Base-by-base conservation (phyloP, 495 filamentous ascomycete species). In the Glonium stellatum region DNA sequence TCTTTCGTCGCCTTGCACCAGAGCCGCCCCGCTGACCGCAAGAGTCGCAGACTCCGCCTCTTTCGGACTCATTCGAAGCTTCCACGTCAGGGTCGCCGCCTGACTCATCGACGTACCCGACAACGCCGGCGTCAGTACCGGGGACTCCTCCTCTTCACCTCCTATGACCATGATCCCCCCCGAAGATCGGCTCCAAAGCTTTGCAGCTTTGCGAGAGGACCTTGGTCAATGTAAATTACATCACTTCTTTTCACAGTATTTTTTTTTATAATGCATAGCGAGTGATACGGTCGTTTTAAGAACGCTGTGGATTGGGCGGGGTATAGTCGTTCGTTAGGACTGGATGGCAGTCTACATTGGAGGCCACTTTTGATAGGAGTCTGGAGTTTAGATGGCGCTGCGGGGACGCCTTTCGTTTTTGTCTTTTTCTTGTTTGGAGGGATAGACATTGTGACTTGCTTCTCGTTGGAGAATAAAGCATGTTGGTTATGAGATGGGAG, bases 21-120 rank as follows among this genome's bases (percentile, higher is more conserved):
- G 54, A 53, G 54, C 60, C 65, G 61, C 57, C 41, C n/a, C 60
- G 65, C 65, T 67, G 65, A 67, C 65, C 53, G 54, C 57, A 53
- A 41, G 64, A 50, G 19, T 60, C 50, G 61, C 79, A 95, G 89
- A 92, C 91, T 75, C 90, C 90, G 75, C 83, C 90, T 68, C 82
- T 95, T 68, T 85, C 85, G 66, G 87, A 90, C 63, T 85, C 87
- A 18, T 89, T 87, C 73, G 88, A 92, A 63, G 84, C 85, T 67
- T 92, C 89, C 57, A 75, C 56, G 72, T 76, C 68, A 76, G 84
- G 74, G 78, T 86, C 67, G 75, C 87, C 73, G 69, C 77, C 72
- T 73, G 81, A 75, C 44, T 62, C 58, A 6, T 12, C 65, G 49
- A 74, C 77, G 61, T 88, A 86, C 70, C 86, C 86, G 27, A 78